Evolutionary conservation across 805 yeast species (phyloP).

Genomic region (Myxozyma vanderwaltii): DNA sequence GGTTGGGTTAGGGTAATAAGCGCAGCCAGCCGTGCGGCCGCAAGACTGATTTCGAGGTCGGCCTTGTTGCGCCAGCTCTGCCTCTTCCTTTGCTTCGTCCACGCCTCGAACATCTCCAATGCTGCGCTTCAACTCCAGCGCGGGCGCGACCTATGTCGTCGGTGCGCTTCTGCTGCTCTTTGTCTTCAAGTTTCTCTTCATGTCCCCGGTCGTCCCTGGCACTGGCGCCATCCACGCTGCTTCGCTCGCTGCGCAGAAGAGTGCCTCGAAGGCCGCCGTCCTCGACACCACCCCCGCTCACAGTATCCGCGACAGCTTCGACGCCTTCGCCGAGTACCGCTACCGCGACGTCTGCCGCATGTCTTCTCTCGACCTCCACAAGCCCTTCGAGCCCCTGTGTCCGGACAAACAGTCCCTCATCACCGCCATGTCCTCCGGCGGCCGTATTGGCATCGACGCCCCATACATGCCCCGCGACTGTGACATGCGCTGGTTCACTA

Average conservation of each 20-base stretch:
- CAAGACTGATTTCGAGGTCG: neutral
- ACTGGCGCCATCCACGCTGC: constrained; percentile 8
- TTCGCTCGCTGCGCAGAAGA: constrained; percentile 2
- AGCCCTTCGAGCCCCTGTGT: constrained; percentile 33
- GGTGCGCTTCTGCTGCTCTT: constrained; percentile 33
- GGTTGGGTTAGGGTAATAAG: neutral
- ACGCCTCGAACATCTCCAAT: neutral
- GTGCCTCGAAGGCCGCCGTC: constrained; percentile 5
- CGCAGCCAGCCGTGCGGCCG: neutral
- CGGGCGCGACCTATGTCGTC: constrained; percentile 28
- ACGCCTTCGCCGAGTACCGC: constrained; percentile 31
- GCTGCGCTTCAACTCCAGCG: constrained; percentile 22
- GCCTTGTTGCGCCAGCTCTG: neutral
- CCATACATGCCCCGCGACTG: constrained; percentile 35
- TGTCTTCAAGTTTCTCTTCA: constrained; percentile 30
- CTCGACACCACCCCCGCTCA: neutral
- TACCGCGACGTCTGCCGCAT: constrained; percentile 31
- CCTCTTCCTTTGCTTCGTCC: neutral
- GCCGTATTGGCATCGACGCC: constrained; percentile 32
- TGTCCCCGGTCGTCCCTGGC: constrained; percentile 13
- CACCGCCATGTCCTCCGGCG: constrained; percentile 33
- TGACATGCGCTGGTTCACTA: constrained; percentile 34
- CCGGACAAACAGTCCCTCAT: constrained; percentile 24
- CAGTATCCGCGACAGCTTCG: constrained; percentile 26
- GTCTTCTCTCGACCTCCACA: constrained; percentile 33